Base-by-base conservation (phyloP, 495 filamentous ascomycete species). In the Penicillium arizonense region DNA sequence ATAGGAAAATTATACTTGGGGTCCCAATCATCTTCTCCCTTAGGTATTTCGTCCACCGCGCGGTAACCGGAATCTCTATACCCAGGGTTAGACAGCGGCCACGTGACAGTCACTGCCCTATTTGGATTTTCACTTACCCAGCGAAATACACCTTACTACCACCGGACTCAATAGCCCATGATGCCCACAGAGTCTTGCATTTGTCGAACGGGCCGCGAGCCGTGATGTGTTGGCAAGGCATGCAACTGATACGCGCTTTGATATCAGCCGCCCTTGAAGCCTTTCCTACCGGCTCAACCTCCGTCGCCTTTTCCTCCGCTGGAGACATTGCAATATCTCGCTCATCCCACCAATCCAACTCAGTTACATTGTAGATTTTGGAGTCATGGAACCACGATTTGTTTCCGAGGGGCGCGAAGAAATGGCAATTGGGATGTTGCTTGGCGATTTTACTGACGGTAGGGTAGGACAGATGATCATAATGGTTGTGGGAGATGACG, bases 291-390 rank as follows among this genome's bases (percentile, higher is more conserved):
- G 51, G 52, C 23, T 64, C 61, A 5, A 71, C 60, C 35, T 67
- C 58, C 0, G 63, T 37, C 1, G 20, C 45, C 11, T 64, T 37
- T 24, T 44, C 7, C 11, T 58, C 33, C 12, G 62, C 56, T 0
- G 78, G 77, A 30, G 78, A 78, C 39, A 96, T 63, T 0, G 73
- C 82, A 16, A 97, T 65, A 45, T 92, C 86, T 9, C 83, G 80
- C 52, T 89, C 84, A 56, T 96, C 87, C 92, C 94, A 97, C 94
- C 94, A 98, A 63, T 98, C 94, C 64, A 96, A 64, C 71, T 97
- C 93, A 2, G 88, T 93, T 36, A 94, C 85, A 33, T 87, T 87
- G 0, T 76, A 30, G 39, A 96, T 79, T 2, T 88, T 89, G 26
- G 74, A 78, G 3, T 69, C 52, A 40, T 71, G 70, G 67, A 97